Evolutionary conservation across 1,139 yeast genomes (phyloP), one percentile per base, ranked within the genome.

Genomic region (Pichia sp.): DNA sequence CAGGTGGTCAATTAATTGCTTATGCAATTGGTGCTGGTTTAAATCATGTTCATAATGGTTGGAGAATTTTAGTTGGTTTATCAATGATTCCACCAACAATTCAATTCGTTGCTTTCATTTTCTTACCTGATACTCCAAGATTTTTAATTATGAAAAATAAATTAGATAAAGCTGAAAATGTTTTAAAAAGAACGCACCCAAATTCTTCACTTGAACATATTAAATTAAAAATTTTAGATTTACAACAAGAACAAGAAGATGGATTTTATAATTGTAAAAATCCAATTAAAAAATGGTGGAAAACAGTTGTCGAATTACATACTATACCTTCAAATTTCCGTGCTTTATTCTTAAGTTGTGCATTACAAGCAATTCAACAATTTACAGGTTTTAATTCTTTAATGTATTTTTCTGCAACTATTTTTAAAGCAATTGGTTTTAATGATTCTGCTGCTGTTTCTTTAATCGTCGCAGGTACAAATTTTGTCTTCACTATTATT

Each of bases 41-140:
- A 40, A 74, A 78, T 37, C 68, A 73, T 40, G 82, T 87, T 30
- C 55, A 73, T 50, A 82, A 87, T 58, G 97, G 97, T 45, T 90
- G 98, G 98, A 77, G 97, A 65, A 78, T 87, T 39, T 74, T 89
- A 34, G 96, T 90, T 32, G 97, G 97, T 2, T 69, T 90, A 40
- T 84, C 96, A 46, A 75, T 90, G 71, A 76, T 90, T 24, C 97
- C 98, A 8, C 87, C 96, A 4, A 82, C 76, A 27, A 49, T 80
- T 34, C 98, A 92, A 66, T 77, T 86, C 63, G 71, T 71, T 22
- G 72, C 87, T 45, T 90, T 92, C 63, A 66, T 80, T 61, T 89
- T 87, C 69, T 75, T 92, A 63, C 97, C 98, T 8, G 98, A 92
- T 60, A 89, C 97, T 12, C 97, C 98, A 45, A 76, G 98, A 62